phyloP scores from a whole-genome alignment of 306 rosid species.

The Sindora glabra region DNA sequence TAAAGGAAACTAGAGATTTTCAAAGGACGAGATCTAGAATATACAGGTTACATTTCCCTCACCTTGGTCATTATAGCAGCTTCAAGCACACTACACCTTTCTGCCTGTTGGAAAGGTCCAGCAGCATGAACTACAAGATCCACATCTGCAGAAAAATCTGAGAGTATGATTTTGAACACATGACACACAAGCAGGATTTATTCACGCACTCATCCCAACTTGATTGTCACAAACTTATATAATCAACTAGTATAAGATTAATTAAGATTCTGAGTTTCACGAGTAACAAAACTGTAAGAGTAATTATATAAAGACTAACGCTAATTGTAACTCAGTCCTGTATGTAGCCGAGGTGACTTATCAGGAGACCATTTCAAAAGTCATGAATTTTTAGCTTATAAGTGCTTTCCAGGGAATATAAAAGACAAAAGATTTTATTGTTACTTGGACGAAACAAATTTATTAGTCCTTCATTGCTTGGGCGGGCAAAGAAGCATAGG shows the following conservation, averaged over 20 bases:
- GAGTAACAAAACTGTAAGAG: not conserved
- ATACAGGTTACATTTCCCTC: conserved; percentile 17
- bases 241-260: not conserved
- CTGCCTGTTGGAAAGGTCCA: conserved; percentile 86
- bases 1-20: not conserved
- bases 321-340: too few relatives aligned
- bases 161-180: not conserved
- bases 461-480: not conserved
- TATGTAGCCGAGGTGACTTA: too few relatives aligned
- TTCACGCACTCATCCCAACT: not conserved
- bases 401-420: not conserved
- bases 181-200: not conserved
- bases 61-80: conserved; percentile 85
- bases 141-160: conserved; percentile 47
- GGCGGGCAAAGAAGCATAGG: not conserved
- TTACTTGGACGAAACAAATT: not conserved
- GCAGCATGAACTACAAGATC: conserved; percentile 93
- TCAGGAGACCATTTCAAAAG: too few relatives aligned
- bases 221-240: not conserved
- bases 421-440: not conserved
- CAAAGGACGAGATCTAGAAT: not conserved
- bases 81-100: conserved; percentile 74
- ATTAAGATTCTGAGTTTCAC: not conserved
- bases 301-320: too few relatives aligned
- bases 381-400: too few relatives aligned